Percentiles rank a stretch among this genome's conserved stretches.
phyloP scores from a whole-genome alignment of 2,329 filamentous ascomycete genomes.

The Septoria linicola region DNA sequence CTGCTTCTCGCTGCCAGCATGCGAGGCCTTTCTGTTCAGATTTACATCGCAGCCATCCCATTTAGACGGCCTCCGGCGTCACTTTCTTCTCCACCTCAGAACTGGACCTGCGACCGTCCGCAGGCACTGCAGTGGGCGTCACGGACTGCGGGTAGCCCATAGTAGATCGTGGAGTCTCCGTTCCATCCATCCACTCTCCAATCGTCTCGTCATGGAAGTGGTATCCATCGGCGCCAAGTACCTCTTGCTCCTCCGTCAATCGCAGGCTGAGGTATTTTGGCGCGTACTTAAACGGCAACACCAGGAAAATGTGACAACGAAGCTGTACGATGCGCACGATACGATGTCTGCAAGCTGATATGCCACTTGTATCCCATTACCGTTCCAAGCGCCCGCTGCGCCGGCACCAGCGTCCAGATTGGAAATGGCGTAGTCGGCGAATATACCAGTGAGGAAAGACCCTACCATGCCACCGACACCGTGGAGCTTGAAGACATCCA shows the following conservation, averaged over 20 bases:
- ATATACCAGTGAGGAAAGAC: slow-evolving; percentile 59
- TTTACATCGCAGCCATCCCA: too few relatives aligned
- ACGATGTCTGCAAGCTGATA: slow-evolving; percentile 57
- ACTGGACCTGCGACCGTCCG: neutral
- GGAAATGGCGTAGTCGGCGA: slow-evolving; percentile 50
- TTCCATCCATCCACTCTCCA: slow-evolving; percentile 31
- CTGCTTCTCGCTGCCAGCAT: too few relatives aligned
- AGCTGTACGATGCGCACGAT: slow-evolving; percentile 54
- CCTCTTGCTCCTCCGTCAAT: slow-evolving; percentile 56
- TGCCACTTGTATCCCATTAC: slow-evolving; percentile 55
- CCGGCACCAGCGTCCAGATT: slow-evolving; percentile 52
- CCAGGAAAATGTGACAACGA: slow-evolving; percentile 53
- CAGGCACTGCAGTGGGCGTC: neutral
- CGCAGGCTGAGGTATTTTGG: slow-evolving; percentile 53
- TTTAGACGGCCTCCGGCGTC: neutral
- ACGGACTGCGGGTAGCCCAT: slow-evolving; percentile 4
- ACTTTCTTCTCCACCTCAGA: slow-evolving; percentile 5
- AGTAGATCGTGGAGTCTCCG: slow-evolving; percentile 3
- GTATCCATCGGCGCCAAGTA: slow-evolving; percentile 54
- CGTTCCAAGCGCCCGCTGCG: slow-evolving; percentile 52
- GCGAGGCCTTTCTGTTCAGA: too few relatives aligned
- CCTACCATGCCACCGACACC: slow-evolving; percentile 59
- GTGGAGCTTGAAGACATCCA: slow-evolving; percentile 61
- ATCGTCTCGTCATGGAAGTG: slow-evolving; percentile 59
- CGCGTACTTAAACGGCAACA: slow-evolving; percentile 55